A percentile compares a stretch with the other conserved stretches of the same genome.
Evolutionary conservation across 495 filamentous ascomycete species (phyloP).

Genomic region (Penicillium argentinense): DNA sequence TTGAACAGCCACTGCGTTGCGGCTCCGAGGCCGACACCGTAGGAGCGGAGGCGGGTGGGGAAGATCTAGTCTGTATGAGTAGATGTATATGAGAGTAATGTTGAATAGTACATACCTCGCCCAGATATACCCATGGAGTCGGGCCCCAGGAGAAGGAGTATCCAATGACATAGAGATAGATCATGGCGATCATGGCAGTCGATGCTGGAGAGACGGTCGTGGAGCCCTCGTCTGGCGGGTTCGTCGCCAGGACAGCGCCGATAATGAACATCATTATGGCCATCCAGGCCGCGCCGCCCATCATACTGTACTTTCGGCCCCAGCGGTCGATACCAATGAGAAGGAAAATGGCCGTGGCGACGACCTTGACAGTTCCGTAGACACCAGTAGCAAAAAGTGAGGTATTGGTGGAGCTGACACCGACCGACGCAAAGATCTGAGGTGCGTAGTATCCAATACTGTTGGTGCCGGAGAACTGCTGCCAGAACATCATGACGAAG

Average conservation of each 20-base stretch:
- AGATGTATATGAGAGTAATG: background rate
- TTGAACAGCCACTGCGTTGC: conserved; percentile 52
- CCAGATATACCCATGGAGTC: conserved; percentile 53
- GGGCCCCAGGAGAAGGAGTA: conserved; percentile 46
- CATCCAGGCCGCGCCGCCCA: conserved; percentile 69
- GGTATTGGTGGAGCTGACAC: conserved; percentile 40
- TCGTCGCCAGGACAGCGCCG: conserved; percentile 59
- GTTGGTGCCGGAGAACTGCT: conserved; percentile 55
- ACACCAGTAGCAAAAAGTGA: conserved; percentile 53
- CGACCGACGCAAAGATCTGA: conserved; percentile 51
- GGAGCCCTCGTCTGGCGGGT: conserved; percentile 36
- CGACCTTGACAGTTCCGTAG: conserved; percentile 54
- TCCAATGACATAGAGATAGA: conserved; percentile 54
- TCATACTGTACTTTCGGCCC: conserved; percentile 63
- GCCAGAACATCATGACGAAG: conserved; percentile 51
- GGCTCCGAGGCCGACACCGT: conserved; percentile 68
- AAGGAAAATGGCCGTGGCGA: conserved; percentile 60
- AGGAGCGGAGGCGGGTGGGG: conserved; percentile 65
- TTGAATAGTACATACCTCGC: conserved; percentile 32
- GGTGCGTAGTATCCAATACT: conserved; percentile 53
- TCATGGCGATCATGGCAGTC: conserved; percentile 52
- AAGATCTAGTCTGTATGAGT: conserved; percentile 70
- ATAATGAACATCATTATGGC: conserved; percentile 73
- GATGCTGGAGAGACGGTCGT: conserved; percentile 36
- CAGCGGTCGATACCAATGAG: conserved; percentile 68